Conservation (phyloP, 192 early-diverging fungal species). For the Coemansia sp. region DNA sequence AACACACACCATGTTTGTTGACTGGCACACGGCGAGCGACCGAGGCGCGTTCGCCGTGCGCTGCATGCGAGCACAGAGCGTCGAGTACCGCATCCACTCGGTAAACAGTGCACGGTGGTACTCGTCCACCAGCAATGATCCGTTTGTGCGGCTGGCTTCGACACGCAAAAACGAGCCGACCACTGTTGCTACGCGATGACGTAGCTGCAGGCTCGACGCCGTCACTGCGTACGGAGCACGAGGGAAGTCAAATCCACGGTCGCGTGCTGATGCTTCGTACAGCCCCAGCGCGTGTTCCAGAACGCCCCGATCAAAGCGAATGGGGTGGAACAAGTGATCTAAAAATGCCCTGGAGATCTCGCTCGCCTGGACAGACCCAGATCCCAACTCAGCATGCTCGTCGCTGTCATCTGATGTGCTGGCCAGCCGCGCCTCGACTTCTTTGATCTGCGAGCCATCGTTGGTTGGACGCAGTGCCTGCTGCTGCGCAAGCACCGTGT, state of each 20-base stretch:
- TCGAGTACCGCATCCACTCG: conserved; percentile 56
- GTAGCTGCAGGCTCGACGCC: conserved; percentile 25
- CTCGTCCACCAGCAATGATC: conserved; percentile 17
- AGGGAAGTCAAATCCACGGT: conserved; percentile 33
- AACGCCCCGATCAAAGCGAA: conserved; percentile 40
- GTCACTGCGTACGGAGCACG: conserved; percentile 19
- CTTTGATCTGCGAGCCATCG: conserved; percentile 36
- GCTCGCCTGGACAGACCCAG: conserved; percentile 16
- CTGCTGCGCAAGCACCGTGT: conserved; percentile 33
- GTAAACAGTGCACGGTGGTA: conserved; percentile 42
- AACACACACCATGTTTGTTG: conserved; percentile 36
- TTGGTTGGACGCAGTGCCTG: conserved; percentile 20
- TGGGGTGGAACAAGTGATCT: conserved; percentile 45
- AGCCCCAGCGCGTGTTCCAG: conserved; percentile 36
- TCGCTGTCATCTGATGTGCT: background rate
- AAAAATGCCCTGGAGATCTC: conserved; percentile 42
- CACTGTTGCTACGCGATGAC: conserved; percentile 23
- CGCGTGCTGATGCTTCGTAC: conserved; percentile 34
- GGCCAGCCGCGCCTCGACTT: conserved; percentile 37
- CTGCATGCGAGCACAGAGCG: conserved; percentile 49
- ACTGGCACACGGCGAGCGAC: conserved; percentile 28
- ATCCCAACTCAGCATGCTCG: background rate
- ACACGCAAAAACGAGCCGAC: conserved; percentile 40
- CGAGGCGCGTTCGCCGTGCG: conserved; percentile 28
- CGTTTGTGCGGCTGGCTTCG: conserved; percentile 18